Base-by-base conservation (phyloP, 768 basidiomycete species). In the Podaxis sp. region DNA sequence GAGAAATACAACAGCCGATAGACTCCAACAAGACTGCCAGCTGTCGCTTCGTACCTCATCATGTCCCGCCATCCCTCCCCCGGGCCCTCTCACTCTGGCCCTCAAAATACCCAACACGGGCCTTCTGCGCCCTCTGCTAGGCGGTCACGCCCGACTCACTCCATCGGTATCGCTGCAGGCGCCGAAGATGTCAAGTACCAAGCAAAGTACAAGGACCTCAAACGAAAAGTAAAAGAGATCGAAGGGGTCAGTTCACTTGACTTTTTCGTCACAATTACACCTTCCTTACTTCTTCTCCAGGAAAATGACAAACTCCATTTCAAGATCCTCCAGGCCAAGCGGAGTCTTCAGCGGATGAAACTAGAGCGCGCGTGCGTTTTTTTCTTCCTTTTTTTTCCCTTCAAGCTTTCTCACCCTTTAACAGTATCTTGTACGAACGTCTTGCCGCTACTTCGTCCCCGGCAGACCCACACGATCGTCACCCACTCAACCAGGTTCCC, bases 271-370 rank as follows among this genome's bases (percentile, higher is more conserved):
- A 43, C 22, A 43, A 17, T 25, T 24, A 50, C 49, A 47, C 50
- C 25, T 22, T 56, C 36, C 49, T 64, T 55, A 62, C 41, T 64
- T 52, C 67, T 63, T 66, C 61, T 49, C 46, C 70, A 94, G 93
- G 91, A 94, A 75, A 94, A 94, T 75, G 93, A 94, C 80, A 92
- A 88, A 75, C 82, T 94, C 63, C 85, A 90, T 71, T 85, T 87
- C 80, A 91, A 92, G 73, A 85, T 93, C 40, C 77, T 91, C 29
- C 81, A 88, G 71, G 85, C 91, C 33, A 93, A 90, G 74, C 86
- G 87, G 68, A 88, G 85, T 69, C 92, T 94, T 47, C 91, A 92
- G 73, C 82, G 93, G 46, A 89, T 93, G 85, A 90, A 92, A 75
- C 79, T 94, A 61, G 93, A 94, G 76, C 81, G 93, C 78, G 91